phyloP scores from a whole-genome alignment of 2,329 filamentous ascomycete genomes.

The Aspergillus fumigatiaffinis region DNA sequence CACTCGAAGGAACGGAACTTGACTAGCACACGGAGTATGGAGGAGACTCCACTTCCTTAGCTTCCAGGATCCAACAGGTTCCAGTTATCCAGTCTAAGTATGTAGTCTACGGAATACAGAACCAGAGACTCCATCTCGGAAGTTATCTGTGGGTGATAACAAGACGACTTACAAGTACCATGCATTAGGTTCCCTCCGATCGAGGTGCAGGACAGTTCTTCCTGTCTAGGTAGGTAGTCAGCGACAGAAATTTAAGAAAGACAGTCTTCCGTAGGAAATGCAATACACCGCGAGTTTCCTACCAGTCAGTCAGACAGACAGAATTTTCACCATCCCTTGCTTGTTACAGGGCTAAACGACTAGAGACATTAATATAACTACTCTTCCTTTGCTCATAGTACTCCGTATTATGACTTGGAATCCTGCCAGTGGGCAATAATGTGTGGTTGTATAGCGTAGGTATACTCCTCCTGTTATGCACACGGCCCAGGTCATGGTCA shows the following conservation, averaged over 20 bases:
- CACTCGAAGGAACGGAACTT: neutral
- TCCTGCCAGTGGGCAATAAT: neutral
- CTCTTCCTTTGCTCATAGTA: no score
- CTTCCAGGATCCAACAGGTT: neutral
- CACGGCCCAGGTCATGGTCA: neutral
- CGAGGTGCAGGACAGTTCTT: neutral
- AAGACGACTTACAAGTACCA: neutral
- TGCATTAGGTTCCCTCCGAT: neutral
- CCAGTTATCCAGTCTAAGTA: neutral
- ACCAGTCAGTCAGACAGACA: neutral
- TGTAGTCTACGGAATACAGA: no score
- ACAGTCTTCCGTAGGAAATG: neutral
- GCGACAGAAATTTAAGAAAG: neutral
- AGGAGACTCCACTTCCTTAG: neutral
- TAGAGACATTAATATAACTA: neutral
- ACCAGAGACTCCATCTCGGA: neutral
- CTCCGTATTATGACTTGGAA: neutral
- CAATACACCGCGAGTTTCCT: neutral
- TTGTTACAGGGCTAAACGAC: neutral
- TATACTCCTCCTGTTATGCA: neutral
- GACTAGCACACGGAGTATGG: neutral
- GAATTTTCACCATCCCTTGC: neutral
- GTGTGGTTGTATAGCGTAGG: neutral
- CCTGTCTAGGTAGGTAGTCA: neutral
- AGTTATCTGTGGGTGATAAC: neutral